Percentiles rank a stretch among this genome's conserved stretches.
Evolutionary conservation across 2,329 filamentous ascomycete species (phyloP).

Genomic region (Diplocarpon rosae): DNA sequence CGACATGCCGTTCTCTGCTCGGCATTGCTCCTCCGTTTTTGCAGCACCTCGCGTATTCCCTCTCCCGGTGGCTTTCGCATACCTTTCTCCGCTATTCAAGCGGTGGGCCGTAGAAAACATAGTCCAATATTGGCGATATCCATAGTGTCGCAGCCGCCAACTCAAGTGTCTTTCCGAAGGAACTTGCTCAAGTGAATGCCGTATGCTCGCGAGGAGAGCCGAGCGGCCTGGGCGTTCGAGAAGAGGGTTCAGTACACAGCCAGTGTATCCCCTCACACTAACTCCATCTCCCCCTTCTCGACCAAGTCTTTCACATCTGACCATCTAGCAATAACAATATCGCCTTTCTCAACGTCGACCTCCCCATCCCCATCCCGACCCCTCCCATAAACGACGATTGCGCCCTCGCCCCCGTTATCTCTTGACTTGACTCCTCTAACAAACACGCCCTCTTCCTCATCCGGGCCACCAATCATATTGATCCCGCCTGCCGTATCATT

Average conservation of each 20-base stretch:
- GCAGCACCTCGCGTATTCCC: no score
- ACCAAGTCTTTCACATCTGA: slow-evolving; percentile 32
- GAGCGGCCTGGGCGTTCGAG: background rate
- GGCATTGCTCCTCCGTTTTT: no score
- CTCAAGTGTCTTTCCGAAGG: no score
- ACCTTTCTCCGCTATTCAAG: no score
- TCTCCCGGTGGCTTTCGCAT: no score
- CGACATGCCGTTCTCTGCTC: no score
- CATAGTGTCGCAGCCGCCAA: no score
- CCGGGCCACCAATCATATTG: slow-evolving; percentile 85
- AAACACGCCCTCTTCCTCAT: slow-evolving; percentile 76
- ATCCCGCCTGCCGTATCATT: slow-evolving; percentile 86
- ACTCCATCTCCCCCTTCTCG: slow-evolving; percentile 39
- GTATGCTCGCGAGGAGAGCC: no score
- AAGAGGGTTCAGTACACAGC: background rate
- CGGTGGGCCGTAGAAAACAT: no score
- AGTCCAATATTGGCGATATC: no score
- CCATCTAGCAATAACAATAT: slow-evolving; percentile 24
- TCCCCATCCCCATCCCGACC: slow-evolving; percentile 53
- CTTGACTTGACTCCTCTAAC: slow-evolving; percentile 54
- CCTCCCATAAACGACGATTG: slow-evolving; percentile 68
- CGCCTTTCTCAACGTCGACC: slow-evolving; percentile 36
- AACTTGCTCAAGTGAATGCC: no score
- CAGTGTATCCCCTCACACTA: slow-evolving; percentile 14
- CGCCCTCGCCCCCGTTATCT: slow-evolving; percentile 63